These are phyloP conservation scores for Botrytis hyacinthi DNA, from an alignment of 2,329 filamentous ascomycete species.

Conservation along the genomic window DNA sequence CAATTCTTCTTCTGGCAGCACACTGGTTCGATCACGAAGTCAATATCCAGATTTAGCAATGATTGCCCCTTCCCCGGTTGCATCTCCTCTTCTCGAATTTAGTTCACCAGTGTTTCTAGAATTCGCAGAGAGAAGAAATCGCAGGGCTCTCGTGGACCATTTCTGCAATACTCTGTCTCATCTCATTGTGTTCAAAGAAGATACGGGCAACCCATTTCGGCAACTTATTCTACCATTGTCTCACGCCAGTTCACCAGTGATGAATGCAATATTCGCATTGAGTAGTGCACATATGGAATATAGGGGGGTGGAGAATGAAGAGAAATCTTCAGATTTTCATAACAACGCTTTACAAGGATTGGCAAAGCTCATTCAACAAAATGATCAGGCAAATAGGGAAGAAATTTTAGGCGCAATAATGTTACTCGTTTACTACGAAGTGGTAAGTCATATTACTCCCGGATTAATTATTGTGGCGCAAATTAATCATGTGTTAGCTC, in stretches of 20 bases:
- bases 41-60: constrained; percentile 38
- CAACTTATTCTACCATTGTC: constrained; percentile 60
- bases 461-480: constrained; percentile 15
- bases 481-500: constrained; percentile 45
- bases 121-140: constrained; percentile 53
- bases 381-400: constrained; percentile 50
- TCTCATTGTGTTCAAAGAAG: constrained; percentile 64
- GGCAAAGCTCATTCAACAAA: constrained; percentile 54
- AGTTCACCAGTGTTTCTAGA: constrained; percentile 53
- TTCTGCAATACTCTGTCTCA: constrained; percentile 65
- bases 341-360: constrained; percentile 58
- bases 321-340: constrained; percentile 59
- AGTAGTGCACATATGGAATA: constrained; percentile 81
- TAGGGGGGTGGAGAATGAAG: constrained; percentile 50
- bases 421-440: constrained; percentile 62
- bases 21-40: constrained; percentile 31
- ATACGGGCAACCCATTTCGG: constrained; percentile 61
- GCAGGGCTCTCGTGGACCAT: constrained; percentile 58
- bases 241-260: constrained; percentile 56
- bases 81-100: constrained; percentile 47
- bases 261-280: constrained; percentile 81
- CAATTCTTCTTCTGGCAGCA: constrained; percentile 15
- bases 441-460: constrained; percentile 46
- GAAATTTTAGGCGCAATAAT: constrained; percentile 61
- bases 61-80: constrained; percentile 31